phyloP scores from a whole-genome alignment of 2,329 filamentous ascomycete species.

The Ceratocystis colombiana region DNA sequence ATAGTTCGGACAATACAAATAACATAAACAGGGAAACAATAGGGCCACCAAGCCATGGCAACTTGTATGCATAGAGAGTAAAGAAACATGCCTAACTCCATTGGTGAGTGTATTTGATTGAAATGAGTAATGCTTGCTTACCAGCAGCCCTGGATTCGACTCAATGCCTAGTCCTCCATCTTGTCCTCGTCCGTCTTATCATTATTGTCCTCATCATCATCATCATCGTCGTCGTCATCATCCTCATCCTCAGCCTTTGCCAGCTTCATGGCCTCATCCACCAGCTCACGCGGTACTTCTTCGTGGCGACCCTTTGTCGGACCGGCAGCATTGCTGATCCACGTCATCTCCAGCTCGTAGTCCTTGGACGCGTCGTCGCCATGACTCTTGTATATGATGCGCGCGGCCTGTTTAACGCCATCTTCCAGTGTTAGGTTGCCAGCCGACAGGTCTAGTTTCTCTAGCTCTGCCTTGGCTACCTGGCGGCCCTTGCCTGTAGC shows the following conservation, averaged over 20 bases:
- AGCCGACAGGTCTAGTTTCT: conserved; percentile 84
- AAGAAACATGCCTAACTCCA: not conserved
- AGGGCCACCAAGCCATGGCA: not conserved
- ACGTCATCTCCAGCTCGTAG: conserved; percentile 98
- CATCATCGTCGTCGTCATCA: conserved; percentile 32
- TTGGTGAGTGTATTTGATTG: not conserved
- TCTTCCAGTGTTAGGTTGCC: conserved; percentile 69
- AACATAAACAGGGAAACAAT: not conserved
- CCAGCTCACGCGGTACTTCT: conserved; percentile 82
- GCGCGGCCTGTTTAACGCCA: conserved; percentile 88
- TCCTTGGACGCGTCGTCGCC: conserved; percentile 99
- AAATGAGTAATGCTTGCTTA: conserved; percentile 13
- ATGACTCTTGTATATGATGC: conserved; percentile 95
- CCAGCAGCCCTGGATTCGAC: not conserved
- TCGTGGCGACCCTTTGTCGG: conserved; percentile 88
- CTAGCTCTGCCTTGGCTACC: conserved; percentile 92
- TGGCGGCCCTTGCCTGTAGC: conserved; percentile 95
- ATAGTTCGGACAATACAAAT: no score
- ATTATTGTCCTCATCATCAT: conserved; percentile 52
- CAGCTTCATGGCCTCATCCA: conserved; percentile 84
- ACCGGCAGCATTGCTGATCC: conserved; percentile 76
- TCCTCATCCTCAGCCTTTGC: conserved; percentile 83
- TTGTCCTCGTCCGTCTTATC: conserved; percentile 58
- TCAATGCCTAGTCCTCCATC: conserved; percentile 67
- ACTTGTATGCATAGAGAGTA: not conserved